These are phyloP conservation scores for Starmerella etchellsii DNA, from an alignment of 805 yeast species.

Conservation along the genomic window DNA sequence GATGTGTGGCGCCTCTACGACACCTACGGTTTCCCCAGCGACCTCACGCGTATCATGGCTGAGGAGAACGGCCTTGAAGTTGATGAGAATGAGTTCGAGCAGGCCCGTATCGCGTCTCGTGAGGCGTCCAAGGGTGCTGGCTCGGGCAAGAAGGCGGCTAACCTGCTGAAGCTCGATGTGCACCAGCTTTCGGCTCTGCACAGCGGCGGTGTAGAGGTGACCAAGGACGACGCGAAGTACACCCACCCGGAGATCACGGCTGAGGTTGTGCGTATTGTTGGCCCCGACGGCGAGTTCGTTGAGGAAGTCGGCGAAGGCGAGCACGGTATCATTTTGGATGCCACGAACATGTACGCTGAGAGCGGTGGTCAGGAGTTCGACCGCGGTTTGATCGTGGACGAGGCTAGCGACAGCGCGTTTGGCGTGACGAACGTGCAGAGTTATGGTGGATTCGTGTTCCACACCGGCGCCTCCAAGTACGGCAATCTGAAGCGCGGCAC, in stretches of 20 bases:
- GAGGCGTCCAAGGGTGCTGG: constrained; percentile 72
- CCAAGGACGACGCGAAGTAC: constrained; percentile 74
- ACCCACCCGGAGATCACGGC: constrained; percentile 50
- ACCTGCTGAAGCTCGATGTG: constrained; percentile 71
- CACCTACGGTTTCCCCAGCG: constrained; percentile 98
- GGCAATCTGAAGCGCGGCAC: constrained; percentile 61
- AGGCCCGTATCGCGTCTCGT: constrained; percentile 74
- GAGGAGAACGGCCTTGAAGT: constrained; percentile 91
- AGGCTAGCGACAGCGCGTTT: constrained; percentile 65
- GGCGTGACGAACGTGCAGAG: constrained; percentile 82
- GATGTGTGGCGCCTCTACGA: constrained; percentile 98
- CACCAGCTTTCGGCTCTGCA: constrained; percentile 69
- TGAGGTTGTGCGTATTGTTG: constrained; percentile 53
- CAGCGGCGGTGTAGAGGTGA: constrained; percentile 51
- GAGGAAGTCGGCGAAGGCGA: constrained; percentile 34
- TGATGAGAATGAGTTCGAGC: constrained; percentile 84
- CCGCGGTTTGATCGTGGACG: constrained; percentile 87
- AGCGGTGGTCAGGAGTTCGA: constrained; percentile 99
- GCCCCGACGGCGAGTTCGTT: constrained; percentile 44
- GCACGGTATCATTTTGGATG: constrained; percentile 72
- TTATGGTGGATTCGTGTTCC: constrained; percentile 90
- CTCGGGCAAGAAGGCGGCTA: constrained; percentile 25
- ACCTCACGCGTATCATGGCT: constrained; percentile 94
- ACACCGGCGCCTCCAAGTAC: constrained; percentile 74
- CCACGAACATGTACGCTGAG: constrained; percentile 93